Conservation (phyloP, 495 filamentous ascomycete species). For the Penicillium steckii region DNA sequence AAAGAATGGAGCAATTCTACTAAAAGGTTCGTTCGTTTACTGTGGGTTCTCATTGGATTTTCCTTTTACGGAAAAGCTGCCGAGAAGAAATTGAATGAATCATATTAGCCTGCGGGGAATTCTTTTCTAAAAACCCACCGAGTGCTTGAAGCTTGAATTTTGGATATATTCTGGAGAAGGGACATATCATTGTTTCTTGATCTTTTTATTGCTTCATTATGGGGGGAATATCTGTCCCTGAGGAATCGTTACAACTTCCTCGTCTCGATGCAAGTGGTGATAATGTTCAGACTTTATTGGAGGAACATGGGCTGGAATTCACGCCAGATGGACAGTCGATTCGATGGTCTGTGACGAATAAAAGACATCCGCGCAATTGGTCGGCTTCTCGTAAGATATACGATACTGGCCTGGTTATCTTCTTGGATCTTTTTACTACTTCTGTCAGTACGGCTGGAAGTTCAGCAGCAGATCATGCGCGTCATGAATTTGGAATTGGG, state of each 20-base stretch:
- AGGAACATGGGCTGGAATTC: constrained; percentile 3
- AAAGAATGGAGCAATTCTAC: too few relatives aligned
- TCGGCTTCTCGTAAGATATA: constrained; percentile 4
- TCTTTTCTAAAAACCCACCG: not conserved
- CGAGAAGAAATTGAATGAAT: not conserved
- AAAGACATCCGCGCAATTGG: constrained; percentile 15
- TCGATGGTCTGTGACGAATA: constrained; percentile 11
- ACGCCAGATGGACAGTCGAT: constrained; percentile 5
- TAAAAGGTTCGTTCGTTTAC: too few relatives aligned
- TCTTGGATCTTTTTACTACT: constrained; percentile 19
- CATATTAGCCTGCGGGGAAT: not conserved
- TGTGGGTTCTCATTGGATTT: not conserved
- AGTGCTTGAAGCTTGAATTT: too few relatives aligned
- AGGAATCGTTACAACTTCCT: not conserved
- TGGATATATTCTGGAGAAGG: too few relatives aligned
- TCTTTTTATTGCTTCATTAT: too few relatives aligned
- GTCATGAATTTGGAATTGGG: constrained; percentile 15
- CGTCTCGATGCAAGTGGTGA: not conserved
- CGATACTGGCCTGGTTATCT: constrained; percentile 11
- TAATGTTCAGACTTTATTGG: not conserved
- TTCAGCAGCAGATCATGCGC: constrained; percentile 19
- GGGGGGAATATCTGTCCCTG: not conserved
- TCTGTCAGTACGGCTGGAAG: constrained; percentile 27
- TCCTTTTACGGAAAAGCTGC: not conserved
- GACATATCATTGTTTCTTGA: too few relatives aligned